Evolutionary conservation across 2,329 filamentous ascomycete genomes (phyloP), one percentile per base, ranked within the genome.

Genomic region (Dothiorella sarmentorum): DNA sequence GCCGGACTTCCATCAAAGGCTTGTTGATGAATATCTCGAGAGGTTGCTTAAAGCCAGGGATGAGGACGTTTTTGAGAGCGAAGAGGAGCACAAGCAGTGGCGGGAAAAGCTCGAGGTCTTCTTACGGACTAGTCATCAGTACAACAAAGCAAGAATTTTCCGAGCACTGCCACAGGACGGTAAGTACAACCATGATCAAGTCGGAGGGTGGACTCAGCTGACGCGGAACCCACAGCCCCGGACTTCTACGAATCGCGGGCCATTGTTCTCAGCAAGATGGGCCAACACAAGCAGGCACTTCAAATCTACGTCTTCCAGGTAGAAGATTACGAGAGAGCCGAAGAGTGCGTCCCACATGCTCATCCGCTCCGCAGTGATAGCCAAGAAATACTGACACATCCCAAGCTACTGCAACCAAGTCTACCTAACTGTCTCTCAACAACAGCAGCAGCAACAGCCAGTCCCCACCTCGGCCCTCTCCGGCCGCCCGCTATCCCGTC

Each of bases 231-330:
- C 22, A 17, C 63, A 93, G 91, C 97, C 70, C 80, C 91, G 0
- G 80, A 84, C 2, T 97, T 97, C 67, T 96, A 89, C 72, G 93
- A 97, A 71, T 86, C 91, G 2, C 86, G 93, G 61, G 94, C 94
- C 6, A 87, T 97, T 43, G 87, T 97, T 18, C 83, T 97, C 37
- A 91, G 90, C 73, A 95, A 94, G 66, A 96, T 97, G 90, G 91
- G 90, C 6, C 88, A 93, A 66, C 92, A 99, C 75, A 92, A 91
- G 69, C 91, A 97, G 74, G 94, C 94, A 0, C 78, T 99, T n/a
- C 89, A 94, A 70, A 96, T 99, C 55, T 99, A 96, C 71, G 93
- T 97, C 26, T 99, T 97, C 76, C 94, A 93, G 72, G 84, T 99
- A 72, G 79, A 89, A 64, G 88, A 96, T 71, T 93, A 90, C 62